A percentile compares a stretch with the other conserved stretches of the same genome.
phyloP scores from a whole-genome alignment of 305 asterid species.

The Solanum hybrid region DNA sequence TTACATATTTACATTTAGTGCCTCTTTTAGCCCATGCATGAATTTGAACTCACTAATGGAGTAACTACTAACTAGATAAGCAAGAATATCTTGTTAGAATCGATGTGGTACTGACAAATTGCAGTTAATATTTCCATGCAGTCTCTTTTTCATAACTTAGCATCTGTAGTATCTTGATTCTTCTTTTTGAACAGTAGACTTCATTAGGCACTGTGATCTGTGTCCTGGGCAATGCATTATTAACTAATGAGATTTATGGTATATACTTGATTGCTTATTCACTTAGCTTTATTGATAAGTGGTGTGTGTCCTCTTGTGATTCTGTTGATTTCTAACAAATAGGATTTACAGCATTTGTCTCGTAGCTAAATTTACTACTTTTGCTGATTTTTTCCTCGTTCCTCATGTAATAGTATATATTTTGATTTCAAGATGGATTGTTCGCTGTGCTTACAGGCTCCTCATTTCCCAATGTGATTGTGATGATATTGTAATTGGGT shows the following conservation, averaged over 20 bases:
- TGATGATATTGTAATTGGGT: background rate
- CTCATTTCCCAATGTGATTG: background rate
- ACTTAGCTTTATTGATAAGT: background rate
- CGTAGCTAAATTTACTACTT: background rate
- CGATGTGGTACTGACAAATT: too few species aligned
- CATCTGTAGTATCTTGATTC: background rate
- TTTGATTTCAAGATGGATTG: background rate
- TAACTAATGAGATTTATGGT: background rate
- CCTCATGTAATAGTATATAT: background rate
- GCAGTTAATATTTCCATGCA: too few species aligned
- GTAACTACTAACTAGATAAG: too few species aligned
- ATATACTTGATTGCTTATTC: background rate
- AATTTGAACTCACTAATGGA: too few species aligned
- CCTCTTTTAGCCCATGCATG: too few species aligned
- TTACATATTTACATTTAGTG: too few species aligned
- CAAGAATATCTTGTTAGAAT: too few species aligned
- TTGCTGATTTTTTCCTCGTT: background rate
- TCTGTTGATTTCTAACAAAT: background rate
- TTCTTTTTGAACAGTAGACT: background rate
- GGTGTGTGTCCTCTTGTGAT: background rate
- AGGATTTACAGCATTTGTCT: background rate
- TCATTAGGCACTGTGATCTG: background rate
- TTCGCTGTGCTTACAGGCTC: background rate
- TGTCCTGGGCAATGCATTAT: background rate
- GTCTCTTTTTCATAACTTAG: background rate